A percentile compares a stretch with the other conserved stretches of the same genome.
phyloP scores from a whole-genome alignment of 352 stramenopile species.

The Phytophthora fragariae region DNA sequence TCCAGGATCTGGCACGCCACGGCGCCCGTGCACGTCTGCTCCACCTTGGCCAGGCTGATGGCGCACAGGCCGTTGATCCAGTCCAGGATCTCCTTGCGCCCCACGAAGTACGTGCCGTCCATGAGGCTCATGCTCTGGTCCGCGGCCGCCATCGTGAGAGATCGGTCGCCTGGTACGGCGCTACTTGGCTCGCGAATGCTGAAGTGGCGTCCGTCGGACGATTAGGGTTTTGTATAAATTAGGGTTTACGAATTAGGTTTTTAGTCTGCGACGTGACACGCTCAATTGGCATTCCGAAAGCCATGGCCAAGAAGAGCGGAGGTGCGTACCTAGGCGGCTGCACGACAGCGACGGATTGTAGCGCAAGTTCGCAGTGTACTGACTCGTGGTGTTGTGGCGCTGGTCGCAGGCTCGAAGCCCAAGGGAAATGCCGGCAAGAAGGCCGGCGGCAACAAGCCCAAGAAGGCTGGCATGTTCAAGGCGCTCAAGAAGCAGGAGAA shows the following conservation, averaged over 20 bases:
- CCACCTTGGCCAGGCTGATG: conserved; percentile 96
- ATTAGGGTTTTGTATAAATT: background rate
- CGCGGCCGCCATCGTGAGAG: conserved; percentile 64
- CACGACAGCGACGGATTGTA: background rate
- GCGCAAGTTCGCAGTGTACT: background rate
- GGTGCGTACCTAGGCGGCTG: no score
- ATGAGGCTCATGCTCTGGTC: conserved; percentile 95
- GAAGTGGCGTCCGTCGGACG: conserved; percentile 24
- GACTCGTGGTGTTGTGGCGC: background rate
- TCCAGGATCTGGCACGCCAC: conserved; percentile 99
- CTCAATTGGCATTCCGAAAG: conserved; percentile 26
- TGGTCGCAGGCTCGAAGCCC: conserved; percentile 23
- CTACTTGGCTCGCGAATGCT: conserved; percentile 20
- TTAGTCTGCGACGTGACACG: background rate
- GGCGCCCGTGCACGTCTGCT: conserved; percentile 97
- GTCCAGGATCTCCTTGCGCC: conserved; percentile 97
- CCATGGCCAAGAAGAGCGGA: conserved; percentile 55
- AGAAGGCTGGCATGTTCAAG: conserved; percentile 75
- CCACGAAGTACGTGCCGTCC: conserved; percentile 97
- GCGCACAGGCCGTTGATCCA: conserved; percentile 98
- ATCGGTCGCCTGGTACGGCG: no score
- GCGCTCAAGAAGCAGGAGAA: conserved; percentile 73
- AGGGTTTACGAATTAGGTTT: no score
- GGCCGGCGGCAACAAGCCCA: conserved; percentile 50
- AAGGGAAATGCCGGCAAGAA: conserved; percentile 55